Conservation (phyloP, 208 protist genomes). For the Herpetomonas samuelpessoai region DNA sequence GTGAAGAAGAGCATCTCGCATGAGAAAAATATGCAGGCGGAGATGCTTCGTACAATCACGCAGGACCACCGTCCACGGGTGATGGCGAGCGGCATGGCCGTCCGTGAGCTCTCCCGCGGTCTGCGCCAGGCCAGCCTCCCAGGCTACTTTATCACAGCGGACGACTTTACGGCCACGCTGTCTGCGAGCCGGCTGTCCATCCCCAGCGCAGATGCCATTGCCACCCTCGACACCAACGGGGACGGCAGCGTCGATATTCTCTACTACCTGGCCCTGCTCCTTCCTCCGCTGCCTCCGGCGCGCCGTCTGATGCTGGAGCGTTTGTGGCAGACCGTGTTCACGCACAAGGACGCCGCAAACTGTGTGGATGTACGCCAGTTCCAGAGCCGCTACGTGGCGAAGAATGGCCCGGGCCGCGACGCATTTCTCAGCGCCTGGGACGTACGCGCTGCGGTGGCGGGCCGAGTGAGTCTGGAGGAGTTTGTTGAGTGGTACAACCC, state of each 20-base stretch:
- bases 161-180: conserved; percentile 49
- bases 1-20: conserved; percentile 47
- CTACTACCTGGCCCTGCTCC: conserved; percentile 59
- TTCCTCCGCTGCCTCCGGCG: conserved; percentile 44
- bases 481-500: conserved; percentile 77
- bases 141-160: conserved; percentile 40
- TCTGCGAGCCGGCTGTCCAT: conserved; percentile 70
- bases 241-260: conserved; percentile 70
- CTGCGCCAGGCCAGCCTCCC: conserved; percentile 32
- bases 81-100: conserved; percentile 23
- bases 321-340: conserved; percentile 61
- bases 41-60: conserved; percentile 35
- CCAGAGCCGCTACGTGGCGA: conserved; percentile 50
- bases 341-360: conserved; percentile 38
- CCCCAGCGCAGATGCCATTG: conserved; percentile 28
- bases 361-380: conserved; percentile 58
- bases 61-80: conserved; percentile 38
- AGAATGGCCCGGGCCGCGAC: conserved; percentile 59
- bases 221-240: conserved; percentile 63
- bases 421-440: conserved; percentile 81
- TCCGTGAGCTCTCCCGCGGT: conserved; percentile 35
- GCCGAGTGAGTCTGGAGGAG: conserved; percentile 48
- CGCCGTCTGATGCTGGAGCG: conserved; percentile 75
- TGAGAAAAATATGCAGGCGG: conserved; percentile 25
- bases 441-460: conserved; percentile 44